Evolutionary conservation across 2,329 filamentous ascomycete genomes (phyloP).

Genomic region (Claviceps cyperi): DNA sequence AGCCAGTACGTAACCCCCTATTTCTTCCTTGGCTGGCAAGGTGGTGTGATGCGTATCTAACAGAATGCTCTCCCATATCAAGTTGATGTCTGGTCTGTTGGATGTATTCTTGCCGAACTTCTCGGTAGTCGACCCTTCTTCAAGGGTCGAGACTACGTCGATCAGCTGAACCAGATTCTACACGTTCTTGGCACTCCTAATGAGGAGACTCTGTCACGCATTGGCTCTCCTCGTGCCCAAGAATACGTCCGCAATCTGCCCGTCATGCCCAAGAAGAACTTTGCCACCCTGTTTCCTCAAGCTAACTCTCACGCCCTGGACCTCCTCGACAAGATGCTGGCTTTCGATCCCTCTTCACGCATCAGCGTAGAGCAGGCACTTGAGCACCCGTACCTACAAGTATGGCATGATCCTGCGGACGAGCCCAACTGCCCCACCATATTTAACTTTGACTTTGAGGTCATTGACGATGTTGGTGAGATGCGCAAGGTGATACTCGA

Average conservation of each 20-base stretch:
- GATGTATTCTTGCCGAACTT: conserved; percentile 92
- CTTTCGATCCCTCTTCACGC: conserved; percentile 86
- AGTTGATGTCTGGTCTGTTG: conserved; percentile 99
- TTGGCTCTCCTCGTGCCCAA: conserved; percentile 88
- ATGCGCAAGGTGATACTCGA: conserved; percentile 97
- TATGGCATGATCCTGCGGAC: conserved; percentile 96
- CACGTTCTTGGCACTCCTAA: conserved; percentile 95
- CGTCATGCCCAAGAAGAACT: conserved; percentile 85
- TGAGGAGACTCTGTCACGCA: conserved; percentile 83
- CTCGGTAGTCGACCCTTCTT: conserved; percentile 95
- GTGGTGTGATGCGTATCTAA: not conserved
- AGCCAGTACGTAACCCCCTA: conserved; percentile 62
- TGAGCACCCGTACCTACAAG: conserved; percentile 89
- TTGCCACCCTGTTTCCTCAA: conserved; percentile 76
- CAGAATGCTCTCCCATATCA: not conserved
- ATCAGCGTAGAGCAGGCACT: conserved; percentile 91
- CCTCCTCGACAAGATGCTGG: conserved; percentile 90
- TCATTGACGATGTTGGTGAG: conserved; percentile 85
- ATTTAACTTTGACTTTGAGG: conserved; percentile 97
- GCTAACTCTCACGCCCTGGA: conserved; percentile 94
- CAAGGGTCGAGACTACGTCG: conserved; percentile 97
- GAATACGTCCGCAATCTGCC: conserved; percentile 97
- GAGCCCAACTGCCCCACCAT: conserved; percentile 86
- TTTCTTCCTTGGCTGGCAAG: not conserved
- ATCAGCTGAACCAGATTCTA: conserved; percentile 97